These are phyloP conservation scores for Rutstroemia sp. DNA, from an alignment of 2,329 filamentous ascomycete species.

Conservation along the genomic window DNA sequence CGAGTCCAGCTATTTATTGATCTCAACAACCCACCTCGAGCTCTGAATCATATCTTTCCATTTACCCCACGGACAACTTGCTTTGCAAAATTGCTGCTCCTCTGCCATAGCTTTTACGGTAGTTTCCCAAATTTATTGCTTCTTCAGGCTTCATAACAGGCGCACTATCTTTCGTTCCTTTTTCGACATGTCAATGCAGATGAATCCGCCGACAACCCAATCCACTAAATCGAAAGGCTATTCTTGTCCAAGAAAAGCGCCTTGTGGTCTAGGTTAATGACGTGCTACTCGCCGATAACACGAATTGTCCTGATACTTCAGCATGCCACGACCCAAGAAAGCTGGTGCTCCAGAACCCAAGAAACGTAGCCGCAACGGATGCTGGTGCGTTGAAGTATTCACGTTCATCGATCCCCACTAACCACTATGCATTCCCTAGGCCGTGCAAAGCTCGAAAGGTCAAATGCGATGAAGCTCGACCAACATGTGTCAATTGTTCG, in stretches of 20 bases:
- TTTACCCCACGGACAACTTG: too few species aligned
- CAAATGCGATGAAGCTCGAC: slow-evolving; percentile 76
- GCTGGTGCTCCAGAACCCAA: slow-evolving; percentile 57
- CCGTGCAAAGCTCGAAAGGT: slow-evolving; percentile 73
- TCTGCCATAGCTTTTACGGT: too few species aligned
- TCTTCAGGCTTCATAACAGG: neutral
- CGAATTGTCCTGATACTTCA: neutral
- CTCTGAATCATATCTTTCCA: too few species aligned
- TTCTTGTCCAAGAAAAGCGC: neutral
- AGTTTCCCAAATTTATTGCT: too few species aligned
- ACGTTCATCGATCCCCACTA: neutral
- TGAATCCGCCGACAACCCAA: neutral
- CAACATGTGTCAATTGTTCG: slow-evolving; percentile 64
- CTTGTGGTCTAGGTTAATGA: neutral
- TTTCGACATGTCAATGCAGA: neutral
- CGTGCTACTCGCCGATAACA: neutral
- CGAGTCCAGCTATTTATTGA: too few species aligned
- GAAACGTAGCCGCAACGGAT: slow-evolving; percentile 59
- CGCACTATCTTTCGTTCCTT: neutral
- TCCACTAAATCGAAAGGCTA: neutral
- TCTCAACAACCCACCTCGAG: too few species aligned
- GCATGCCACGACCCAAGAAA: slow-evolving; percentile 61
- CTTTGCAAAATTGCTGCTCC: too few species aligned
- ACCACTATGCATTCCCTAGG: slow-evolving; percentile 37
- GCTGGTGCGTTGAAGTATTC: slow-evolving; percentile 44